Conservation (phyloP, 208 protist species). For the Kentomonas sorsogonicus region DNA sequence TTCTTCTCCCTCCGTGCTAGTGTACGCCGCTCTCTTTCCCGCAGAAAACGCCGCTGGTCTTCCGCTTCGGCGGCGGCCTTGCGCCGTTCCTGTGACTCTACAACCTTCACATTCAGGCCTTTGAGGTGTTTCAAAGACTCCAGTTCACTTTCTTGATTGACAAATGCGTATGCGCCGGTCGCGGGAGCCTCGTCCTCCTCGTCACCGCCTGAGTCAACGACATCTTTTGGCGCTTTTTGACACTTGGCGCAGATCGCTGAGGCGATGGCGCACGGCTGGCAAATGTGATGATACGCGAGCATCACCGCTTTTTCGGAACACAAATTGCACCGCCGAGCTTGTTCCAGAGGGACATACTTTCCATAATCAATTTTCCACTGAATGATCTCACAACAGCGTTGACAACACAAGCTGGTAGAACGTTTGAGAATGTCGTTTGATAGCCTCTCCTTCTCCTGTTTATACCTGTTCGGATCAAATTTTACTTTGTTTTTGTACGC, state of each 20-base stretch:
- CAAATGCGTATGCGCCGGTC: too few relatives aligned
- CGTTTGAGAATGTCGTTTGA: constrained; percentile 19
- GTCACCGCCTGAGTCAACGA: constrained; percentile 11
- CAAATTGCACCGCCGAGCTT: constrained; percentile 55
- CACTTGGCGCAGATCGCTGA: constrained; percentile 74
- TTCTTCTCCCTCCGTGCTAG: too few relatives aligned
- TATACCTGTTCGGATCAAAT: constrained; percentile 77
- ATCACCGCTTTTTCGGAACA: constrained; percentile 55
- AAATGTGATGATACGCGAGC: constrained; percentile 80
- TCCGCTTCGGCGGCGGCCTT: neutral
- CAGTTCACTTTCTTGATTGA: neutral
- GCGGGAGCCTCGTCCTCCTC: constrained; percentile 11
- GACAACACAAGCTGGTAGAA: constrained; percentile 79
- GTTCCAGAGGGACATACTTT: constrained; percentile 64
- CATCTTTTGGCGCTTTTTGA: constrained; percentile 41
- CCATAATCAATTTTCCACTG: constrained; percentile 88
- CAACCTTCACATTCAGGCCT: neutral
- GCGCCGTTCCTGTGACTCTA: neutral
- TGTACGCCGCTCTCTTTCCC: too few relatives aligned
- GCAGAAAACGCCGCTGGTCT: too few relatives aligned
- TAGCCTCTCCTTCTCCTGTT: constrained; percentile 63
- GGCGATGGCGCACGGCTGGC: constrained; percentile 49
- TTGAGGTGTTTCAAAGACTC: neutral
- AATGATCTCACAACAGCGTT: constrained; percentile 81
- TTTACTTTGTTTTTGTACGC: constrained; percentile 67